Evolutionary conservation across 1,139 yeast species (phyloP), one percentile per base, ranked within the genome.

Genomic region (Geotrichum candidum): DNA sequence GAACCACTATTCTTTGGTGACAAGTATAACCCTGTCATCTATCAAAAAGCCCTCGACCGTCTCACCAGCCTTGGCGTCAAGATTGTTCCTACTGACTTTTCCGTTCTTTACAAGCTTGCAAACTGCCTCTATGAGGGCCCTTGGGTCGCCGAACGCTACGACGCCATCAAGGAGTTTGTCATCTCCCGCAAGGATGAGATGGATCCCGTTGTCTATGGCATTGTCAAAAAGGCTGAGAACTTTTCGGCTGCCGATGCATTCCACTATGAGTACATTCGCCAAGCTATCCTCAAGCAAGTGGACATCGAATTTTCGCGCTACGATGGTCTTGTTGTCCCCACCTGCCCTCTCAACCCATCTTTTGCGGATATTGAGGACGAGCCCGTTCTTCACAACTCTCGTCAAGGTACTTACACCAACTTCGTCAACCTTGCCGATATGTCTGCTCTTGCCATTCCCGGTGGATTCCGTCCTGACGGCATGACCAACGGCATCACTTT

Each of bases 91-190:
- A 74, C 86, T 51, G 91, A 90, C 74, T 90, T 92, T 70, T 76
- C 85, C 13, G 88, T 91, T 11, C 80, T 94, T 57, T 78, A 88
- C 65, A 88, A 87, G 56, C 80, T 94, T 65, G 99, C 98, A n/a
- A 83, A 83, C 67, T 87, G 94, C 71, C 81, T 94, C 54, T 94
- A 94, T 74, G 97, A 92, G 70, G 99, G 99, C 62, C 90, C 98
- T n/a, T 94, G 99, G 99, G 98, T 94, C 11, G 89, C 96, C 33
- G 99, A 94, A 77, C 84, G 99, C 68, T 91, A 85, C 76, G 84
- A 90, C 65, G 97, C 97, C 23, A 83, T 85, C 51, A 83, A 84
- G 68, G 89, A 87, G 51, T 89, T 91, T 70, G 80, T 89, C 62
- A 82, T 80, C n/a, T 78, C 89, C 23, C 82, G 85, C 68, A 90